These are phyloP conservation scores for Setaria italica DNA, from an alignment of 202 grass and related monocot genomes.

Conservation along the genomic window DNA sequence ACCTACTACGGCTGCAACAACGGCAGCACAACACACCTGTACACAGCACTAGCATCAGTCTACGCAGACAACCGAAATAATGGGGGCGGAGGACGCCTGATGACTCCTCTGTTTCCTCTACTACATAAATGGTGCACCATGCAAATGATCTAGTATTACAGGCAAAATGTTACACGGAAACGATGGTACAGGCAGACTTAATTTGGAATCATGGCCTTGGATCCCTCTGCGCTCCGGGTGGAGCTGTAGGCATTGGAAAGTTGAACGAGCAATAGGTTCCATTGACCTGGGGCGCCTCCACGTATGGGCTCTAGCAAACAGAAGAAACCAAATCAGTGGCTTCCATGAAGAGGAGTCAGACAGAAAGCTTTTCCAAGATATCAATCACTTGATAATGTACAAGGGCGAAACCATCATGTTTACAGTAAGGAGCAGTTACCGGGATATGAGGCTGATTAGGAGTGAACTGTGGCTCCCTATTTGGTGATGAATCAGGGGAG, in stretches of 20 bases:
- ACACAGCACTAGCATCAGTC: conserved; percentile 50
- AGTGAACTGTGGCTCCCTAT: conserved; percentile 52
- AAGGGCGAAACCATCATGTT: conserved; percentile 12
- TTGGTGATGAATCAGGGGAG: conserved; percentile 84
- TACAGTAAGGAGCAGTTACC: conserved; percentile 54
- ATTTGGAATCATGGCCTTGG: conserved; percentile 41
- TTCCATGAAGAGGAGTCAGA: not conserved
- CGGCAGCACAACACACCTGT: conserved; percentile 38
- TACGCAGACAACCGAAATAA: conserved; percentile 42
- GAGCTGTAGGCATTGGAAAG: conserved; percentile 91
- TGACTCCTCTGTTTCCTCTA: conserved; percentile 27
- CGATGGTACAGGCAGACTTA: not conserved
- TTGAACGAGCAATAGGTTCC: conserved; percentile 59
- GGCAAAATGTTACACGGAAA: conserved; percentile 41
- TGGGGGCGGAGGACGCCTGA: conserved; percentile 11
- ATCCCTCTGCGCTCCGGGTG: conserved; percentile 83
- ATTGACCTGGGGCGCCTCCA: conserved; percentile 78
- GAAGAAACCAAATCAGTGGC: conserved; percentile 44
- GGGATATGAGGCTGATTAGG: conserved; percentile 58
- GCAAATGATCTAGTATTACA: conserved; percentile 30
- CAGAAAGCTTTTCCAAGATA: not conserved
- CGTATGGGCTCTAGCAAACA: conserved; percentile 87
- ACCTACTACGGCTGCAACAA: conserved; percentile 37
- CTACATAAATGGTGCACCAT: conserved; percentile 37
- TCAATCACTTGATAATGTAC: conserved; percentile 16